Evolutionary conservation across 306 rosid genomes (phyloP).

Genomic region (Fragaria iinumae): DNA sequence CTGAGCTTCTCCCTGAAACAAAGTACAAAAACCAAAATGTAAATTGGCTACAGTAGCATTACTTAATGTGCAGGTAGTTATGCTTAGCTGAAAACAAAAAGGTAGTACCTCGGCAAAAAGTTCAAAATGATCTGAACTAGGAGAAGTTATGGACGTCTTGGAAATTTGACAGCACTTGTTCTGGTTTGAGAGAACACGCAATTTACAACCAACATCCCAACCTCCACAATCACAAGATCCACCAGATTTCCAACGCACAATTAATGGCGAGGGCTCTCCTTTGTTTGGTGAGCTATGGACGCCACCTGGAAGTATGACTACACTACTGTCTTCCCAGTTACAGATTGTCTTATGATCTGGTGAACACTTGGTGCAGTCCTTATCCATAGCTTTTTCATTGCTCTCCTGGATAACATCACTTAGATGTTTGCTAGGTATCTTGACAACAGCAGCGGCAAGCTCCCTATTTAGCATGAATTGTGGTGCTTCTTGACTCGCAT

Average conservation of each 20-base stretch:
- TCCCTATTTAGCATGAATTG: conserved; percentile 45
- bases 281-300: conserved; percentile 66
- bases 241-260: conserved; percentile 72
- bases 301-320: conserved; percentile 77
- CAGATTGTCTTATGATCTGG: conserved; percentile 10
- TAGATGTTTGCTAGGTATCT: conserved; percentile 46
- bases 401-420: conserved; percentile 26
- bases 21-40: conserved; percentile 17
- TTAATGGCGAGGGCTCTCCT: conserved; percentile 77
- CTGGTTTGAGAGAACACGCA: conserved; percentile 63
- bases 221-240: conserved; percentile 96
- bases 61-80: background rate
- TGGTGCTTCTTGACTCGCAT: conserved; percentile 42
- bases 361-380: conserved; percentile 38
- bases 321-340: conserved; percentile 34
- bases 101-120: conserved; percentile 63
- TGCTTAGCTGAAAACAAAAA: conserved; percentile 13
- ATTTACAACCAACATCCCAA: conserved; percentile 94
- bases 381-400: conserved; percentile 27
- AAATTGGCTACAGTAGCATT: conserved; percentile 9
- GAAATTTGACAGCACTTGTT: conserved; percentile 28
- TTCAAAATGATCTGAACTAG: conserved; percentile 39
- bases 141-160: conserved; percentile 30
- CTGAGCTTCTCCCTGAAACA: conserved; percentile 59
- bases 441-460: conserved; percentile 70